Conservation (phyloP, 192 early-diverging fungal species). For the Linnemannia hyalina region DNA sequence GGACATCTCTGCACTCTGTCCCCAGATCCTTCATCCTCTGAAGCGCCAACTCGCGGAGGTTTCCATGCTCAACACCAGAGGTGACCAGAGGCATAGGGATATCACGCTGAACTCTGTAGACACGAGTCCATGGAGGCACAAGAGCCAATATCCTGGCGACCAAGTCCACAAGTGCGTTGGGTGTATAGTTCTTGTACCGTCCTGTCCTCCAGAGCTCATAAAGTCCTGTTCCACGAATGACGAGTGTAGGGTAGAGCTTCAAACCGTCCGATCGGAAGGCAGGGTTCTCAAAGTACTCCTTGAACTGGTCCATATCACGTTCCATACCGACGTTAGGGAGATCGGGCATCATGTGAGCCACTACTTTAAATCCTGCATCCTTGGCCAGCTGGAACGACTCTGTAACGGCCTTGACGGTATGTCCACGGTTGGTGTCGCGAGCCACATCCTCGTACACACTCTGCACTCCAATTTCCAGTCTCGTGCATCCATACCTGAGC, state of each 20-base stretch:
- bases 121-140: slow-evolving; percentile 98
- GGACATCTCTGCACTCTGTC: slow-evolving; percentile 95
- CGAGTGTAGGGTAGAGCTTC: slow-evolving; percentile 98
- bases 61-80: slow-evolving; percentile 98
- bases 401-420: slow-evolving; percentile 97
- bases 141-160: slow-evolving; percentile 95
- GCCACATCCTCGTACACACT: slow-evolving; percentile 99
- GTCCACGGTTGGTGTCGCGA: slow-evolving; percentile 97
- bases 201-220: slow-evolving; percentile 99
- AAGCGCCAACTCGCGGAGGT: slow-evolving; percentile 94
- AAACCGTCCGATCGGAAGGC: slow-evolving; percentile 98
- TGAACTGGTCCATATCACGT: slow-evolving; percentile 98
- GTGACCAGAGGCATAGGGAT: slow-evolving; percentile 99
- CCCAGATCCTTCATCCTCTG: slow-evolving; percentile 97
- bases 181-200: slow-evolving; percentile 97
- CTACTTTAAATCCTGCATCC: slow-evolving; percentile 99
- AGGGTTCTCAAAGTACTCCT: slow-evolving; percentile 98
- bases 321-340: slow-evolving; percentile 99
- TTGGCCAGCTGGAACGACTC: slow-evolving; percentile 99
- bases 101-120: slow-evolving; percentile 98
- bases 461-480: slow-evolving; percentile 98
- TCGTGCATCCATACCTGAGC: slow-evolving; percentile 98
- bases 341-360: slow-evolving; percentile 99
- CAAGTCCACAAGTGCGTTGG: slow-evolving; percentile 95
- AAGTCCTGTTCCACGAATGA: slow-evolving; percentile 97